These are phyloP conservation scores for Leccinum variicolor DNA, from an alignment of 768 basidiomycete species.

Conservation along the genomic window DNA sequence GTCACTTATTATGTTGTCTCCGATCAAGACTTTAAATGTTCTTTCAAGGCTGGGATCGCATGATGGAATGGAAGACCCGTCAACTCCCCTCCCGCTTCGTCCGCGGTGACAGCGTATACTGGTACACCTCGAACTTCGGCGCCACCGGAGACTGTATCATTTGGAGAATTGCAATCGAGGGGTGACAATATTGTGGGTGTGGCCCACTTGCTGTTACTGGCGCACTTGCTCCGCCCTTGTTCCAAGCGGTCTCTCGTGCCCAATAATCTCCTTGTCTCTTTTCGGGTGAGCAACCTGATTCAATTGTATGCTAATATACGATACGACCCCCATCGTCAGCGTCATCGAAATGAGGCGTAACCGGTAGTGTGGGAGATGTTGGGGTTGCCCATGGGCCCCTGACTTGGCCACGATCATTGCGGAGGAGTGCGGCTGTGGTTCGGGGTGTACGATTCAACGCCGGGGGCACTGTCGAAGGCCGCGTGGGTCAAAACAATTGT, in stretches of 20 bases:
- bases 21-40: slow-evolving; percentile 7
- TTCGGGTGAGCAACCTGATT: not conserved
- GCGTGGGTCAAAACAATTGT: not conserved
- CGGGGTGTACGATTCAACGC: not conserved
- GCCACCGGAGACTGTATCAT: slow-evolving; percentile 4
- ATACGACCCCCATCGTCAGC: not conserved
- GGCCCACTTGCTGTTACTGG: too few species aligned
- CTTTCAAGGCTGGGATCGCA: slow-evolving; percentile 6
- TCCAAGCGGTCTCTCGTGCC: slow-evolving; percentile 1
- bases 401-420: slow-evolving; percentile 25
- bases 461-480: not conserved
- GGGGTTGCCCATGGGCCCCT: not conserved
- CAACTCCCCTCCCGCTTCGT: slow-evolving; percentile 8
- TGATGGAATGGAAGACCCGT: slow-evolving; percentile 18
- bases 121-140: slow-evolving; percentile 1
- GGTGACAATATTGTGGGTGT: not conserved
- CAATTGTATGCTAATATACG: not conserved
- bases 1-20: not conserved
- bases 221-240: slow-evolving; percentile 7
- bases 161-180: not conserved
- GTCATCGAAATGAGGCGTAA: not conserved
- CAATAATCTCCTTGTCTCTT: slow-evolving; percentile 1
- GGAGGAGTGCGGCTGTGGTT: slow-evolving; percentile 4
- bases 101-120: slow-evolving; percentile 9
- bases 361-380: not conserved